These are phyloP conservation scores for Trametes cingulata DNA, from an alignment of 768 basidiomycete genomes.

Conservation along the genomic window DNA sequence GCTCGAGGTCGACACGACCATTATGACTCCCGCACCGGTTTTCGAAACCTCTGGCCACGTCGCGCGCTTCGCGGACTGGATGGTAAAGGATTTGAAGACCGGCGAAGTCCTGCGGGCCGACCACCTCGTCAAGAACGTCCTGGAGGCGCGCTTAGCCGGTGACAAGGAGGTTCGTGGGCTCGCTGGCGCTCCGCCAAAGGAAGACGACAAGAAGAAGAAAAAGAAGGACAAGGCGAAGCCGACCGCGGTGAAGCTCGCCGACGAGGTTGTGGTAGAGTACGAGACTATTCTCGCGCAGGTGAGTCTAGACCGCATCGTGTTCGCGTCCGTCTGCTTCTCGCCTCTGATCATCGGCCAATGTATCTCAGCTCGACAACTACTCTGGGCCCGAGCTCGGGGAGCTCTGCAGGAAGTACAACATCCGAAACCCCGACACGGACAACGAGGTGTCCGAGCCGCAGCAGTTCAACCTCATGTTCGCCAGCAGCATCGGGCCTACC, in stretches of 20 bases:
- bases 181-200: slow-evolving; percentile 53
- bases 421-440: slow-evolving; percentile 88
- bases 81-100: slow-evolving; percentile 95
- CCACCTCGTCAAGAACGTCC: slow-evolving; percentile 90
- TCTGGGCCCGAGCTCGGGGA: slow-evolving; percentile 86
- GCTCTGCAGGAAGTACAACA: slow-evolving; percentile 75
- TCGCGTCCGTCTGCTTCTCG: slow-evolving; percentile 1
- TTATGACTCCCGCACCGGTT: slow-evolving; percentile 93
- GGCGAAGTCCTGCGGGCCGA: slow-evolving; percentile 97
- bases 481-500: slow-evolving; percentile 94
- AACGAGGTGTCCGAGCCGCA: slow-evolving; percentile 93
- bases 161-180: slow-evolving; percentile 86
- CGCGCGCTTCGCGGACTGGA: slow-evolving; percentile 98
- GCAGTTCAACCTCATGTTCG: slow-evolving; percentile 99
- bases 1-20: slow-evolving; percentile 97
- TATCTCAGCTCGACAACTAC: slow-evolving; percentile 85
- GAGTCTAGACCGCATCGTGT: slow-evolving; percentile 27
- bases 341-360: slow-evolving; percentile 11
- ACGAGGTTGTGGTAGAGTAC: slow-evolving; percentile 74
- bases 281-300: slow-evolving; percentile 88
- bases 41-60: slow-evolving; percentile 98
- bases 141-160: slow-evolving; percentile 86
- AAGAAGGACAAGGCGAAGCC: slow-evolving; percentile 79
- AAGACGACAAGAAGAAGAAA: slow-evolving; percentile 59
- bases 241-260: slow-evolving; percentile 68